Percentiles rank a stretch among this genome's conserved stretches.
phyloP scores from a whole-genome alignment of 2,329 filamentous ascomycete genomes.

The Chrysoporthe cubensis region DNA sequence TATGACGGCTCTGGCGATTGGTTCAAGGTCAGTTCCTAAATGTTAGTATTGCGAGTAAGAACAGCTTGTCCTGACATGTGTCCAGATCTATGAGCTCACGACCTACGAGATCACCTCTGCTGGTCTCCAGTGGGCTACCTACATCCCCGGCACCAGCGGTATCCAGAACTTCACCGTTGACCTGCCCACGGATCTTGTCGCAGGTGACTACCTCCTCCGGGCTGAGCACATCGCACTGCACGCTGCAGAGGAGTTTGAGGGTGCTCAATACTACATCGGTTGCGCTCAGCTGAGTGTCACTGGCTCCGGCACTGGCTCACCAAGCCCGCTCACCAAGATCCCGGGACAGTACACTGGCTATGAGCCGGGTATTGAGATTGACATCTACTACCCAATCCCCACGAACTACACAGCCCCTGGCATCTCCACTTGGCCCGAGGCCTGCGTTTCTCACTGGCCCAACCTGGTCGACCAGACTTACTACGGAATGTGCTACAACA shows the following conservation, averaged over 20 bases:
- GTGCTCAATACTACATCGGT: conserved; percentile 45
- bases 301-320: conserved; percentile 38
- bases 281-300: conserved; percentile 42
- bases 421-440: conserved; percentile 40
- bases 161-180: conserved; percentile 41
- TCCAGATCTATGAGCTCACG: conserved; percentile 38
- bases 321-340: conserved; percentile 37
- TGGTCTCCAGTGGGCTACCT: conserved; percentile 40
- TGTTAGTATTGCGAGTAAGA: neutral
- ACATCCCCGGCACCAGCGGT: conserved; percentile 14
- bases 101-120: conserved; percentile 36
- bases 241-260: conserved; percentile 37
- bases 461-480: conserved; percentile 39
- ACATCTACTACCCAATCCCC: conserved; percentile 42
- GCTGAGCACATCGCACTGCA: conserved; percentile 47
- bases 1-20: conserved; percentile 42
- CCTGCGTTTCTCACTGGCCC: conserved; percentile 43
- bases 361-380: conserved; percentile 41
- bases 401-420: conserved; percentile 41
- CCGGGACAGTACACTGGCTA: conserved; percentile 40
- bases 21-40: conserved; percentile 37
- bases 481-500: conserved; percentile 18
- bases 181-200: conserved; percentile 36
- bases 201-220: conserved; percentile 48
- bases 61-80: neutral